Evolutionary conservation across 345 rosid species (phyloP).

Genomic region (Eucalyptus brandiana): DNA sequence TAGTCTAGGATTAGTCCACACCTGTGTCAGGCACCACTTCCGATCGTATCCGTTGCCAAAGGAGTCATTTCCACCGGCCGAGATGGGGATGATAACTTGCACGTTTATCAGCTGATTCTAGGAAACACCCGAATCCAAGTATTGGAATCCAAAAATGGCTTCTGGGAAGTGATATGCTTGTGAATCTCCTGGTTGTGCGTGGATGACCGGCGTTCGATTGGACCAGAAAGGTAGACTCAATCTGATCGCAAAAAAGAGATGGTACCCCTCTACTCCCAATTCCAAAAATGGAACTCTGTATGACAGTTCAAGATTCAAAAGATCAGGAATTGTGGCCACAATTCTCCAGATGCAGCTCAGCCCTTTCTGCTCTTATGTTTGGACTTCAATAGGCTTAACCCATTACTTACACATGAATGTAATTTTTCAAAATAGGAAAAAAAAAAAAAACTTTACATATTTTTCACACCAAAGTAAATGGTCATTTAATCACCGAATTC

Average conservation of each 20-base stretch:
- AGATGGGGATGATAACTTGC: not conserved
- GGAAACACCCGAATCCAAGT: not conserved
- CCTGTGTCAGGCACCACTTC: not conserved
- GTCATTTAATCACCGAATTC: not conserved
- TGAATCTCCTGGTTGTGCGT: not conserved
- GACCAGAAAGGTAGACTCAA: not conserved
- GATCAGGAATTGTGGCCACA: not conserved
- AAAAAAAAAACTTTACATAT: not conserved
- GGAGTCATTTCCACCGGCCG: not conserved
- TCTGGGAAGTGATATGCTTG: not conserved
- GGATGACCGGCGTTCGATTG: not conserved
- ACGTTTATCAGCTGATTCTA: not conserved
- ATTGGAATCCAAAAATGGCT: not conserved
- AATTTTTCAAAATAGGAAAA: not conserved
- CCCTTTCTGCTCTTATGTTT: not conserved
- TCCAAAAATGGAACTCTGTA: not conserved
- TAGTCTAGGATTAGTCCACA: too few species aligned
- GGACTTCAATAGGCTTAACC: not conserved
- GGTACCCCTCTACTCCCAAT: not conserved
- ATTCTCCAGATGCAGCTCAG: not conserved
- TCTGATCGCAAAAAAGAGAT: not conserved
- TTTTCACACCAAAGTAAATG: not conserved
- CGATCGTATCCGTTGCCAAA: not conserved
- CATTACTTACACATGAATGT: not conserved
- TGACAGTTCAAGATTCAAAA: not conserved